Base-by-base conservation (phyloP, 306 rosid genomes). In the Luffa acutangula region DNA sequence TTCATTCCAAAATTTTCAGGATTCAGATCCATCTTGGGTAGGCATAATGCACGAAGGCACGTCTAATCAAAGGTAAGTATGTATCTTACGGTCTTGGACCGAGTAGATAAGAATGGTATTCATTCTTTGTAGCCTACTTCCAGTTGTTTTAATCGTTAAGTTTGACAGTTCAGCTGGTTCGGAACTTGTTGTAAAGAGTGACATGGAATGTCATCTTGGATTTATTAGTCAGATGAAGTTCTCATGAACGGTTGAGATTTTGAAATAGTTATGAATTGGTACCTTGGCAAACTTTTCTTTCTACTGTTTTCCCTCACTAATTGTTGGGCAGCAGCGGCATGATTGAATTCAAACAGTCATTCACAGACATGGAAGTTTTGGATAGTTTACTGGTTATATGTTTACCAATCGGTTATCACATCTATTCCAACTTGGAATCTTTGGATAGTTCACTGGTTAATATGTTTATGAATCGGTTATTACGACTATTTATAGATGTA, bases 1-100 rank as follows among this genome's bases (percentile, higher is more conserved):
- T 87, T 82, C 84, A 76, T 85, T 89, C 78, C 39, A 83, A 90
- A 84, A 51, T 34, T 92, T 94, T 88, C 96, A 92, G 97, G 93
- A 89, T 86, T 82, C 86, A 80, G 84, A 82, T 87, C 80, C 76
- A 85, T 86, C 77, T 85, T 62, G 76, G 69, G 97, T 93, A 87
- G 82, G 85, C 86, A 75, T 84, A 78, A 87, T 81, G 93, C 89
- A 64, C 52, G 80, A 79, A 69, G 81, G 85, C 85, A 85, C 85
- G 69, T 82, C 84, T 11, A 79, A 84, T 80, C 78, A 71, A 88
- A 83, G 97, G 90, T 90, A 85, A 88, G 93, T 80, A n/a, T 80
- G 83, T 80, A 82, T 76, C 56, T 79, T 81, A 82, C 41, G 64
- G 82, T 83, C 67, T 64, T 81, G 80, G 78, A 84, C 71, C 25